Base-by-base conservation (phyloP, 805 yeast species). In the Yamadazyma sp. region DNA sequence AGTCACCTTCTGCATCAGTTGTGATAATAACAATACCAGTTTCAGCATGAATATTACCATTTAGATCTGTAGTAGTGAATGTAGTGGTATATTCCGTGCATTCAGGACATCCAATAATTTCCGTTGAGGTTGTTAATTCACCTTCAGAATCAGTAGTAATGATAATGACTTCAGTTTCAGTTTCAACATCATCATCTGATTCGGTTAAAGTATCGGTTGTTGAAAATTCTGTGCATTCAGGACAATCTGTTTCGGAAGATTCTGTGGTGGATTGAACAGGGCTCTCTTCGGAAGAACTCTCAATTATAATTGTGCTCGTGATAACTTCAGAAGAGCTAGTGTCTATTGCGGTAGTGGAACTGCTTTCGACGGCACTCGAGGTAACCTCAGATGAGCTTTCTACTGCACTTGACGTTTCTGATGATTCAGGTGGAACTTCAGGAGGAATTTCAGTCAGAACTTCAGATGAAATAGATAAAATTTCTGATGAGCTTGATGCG, bases 21-120 rank as follows among this genome's bases (percentile, higher is more conserved):
- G 47, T 38, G 6, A 45, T 40, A 30, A 42, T 36, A 22, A 44
- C 40, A 4, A 23, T 34, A 13, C 35, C 46, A 12, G 42, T 27
- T 27, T 27, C 30, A 27, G 49, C 37, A 9, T 32, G n/a, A 14
- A 36, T 26, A 14, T 16, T 19, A 22, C 45, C 47, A 23, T 29
- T 22, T 1, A 42, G 11, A 23, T 33, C 33, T 9, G 45, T 40
- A 18, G 39, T 37, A 22, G 35, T 35, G 22, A 34, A 29, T 15
- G 36, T 39, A 16, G 39, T 37, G 18, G 43, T 41, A 39, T 43
- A 40, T 9, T 35, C 41, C 13, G 40, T 37, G 26, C 40, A 32
- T 25, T 32, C 35, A 19, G 37, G 30, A 19, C 37, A 33, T 13
- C 13, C 20, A 14, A n/a, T n/a, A 15, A 16, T n/a, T 7, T 18